phyloP scores from a whole-genome alignment of 1,284 basidiomycete species.

The Dichomitus squalens region DNA sequence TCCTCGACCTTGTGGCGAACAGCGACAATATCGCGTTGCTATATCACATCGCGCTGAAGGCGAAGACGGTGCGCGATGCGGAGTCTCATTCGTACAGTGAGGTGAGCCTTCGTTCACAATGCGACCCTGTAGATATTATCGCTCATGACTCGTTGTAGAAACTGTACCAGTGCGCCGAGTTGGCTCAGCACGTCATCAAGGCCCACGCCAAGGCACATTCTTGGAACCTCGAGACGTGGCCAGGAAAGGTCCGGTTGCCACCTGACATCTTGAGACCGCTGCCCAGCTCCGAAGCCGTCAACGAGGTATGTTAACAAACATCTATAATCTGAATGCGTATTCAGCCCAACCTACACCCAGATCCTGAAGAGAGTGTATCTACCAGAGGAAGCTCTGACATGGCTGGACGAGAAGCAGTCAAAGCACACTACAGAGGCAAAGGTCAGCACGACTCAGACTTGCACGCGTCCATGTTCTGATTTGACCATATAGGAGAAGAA shows the following conservation, averaged over 20 bases:
- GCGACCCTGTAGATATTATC: background rate
- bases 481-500: conserved; percentile 29
- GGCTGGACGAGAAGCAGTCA: conserved; percentile 48
- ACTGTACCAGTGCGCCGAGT: conserved; percentile 87
- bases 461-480: background rate
- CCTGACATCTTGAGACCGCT: conserved; percentile 78
- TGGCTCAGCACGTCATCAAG: conserved; percentile 88
- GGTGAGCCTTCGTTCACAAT: conserved; percentile 41
- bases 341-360: conserved; percentile 34
- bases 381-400: conserved; percentile 56
- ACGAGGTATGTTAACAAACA: conserved; percentile 47
- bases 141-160: conserved; percentile 53
- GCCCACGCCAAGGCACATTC: conserved; percentile 62
- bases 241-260: conserved; percentile 81
- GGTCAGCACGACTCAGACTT: conserved; percentile 6
- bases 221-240: conserved; percentile 83
- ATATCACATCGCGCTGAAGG: conserved; percentile 80
- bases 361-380: conserved; percentile 68
- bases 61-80: conserved; percentile 86
- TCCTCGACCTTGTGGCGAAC: conserved; percentile 75
- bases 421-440: conserved; percentile 28
- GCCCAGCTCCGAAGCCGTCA: conserved; percentile 61
- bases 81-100: conserved; percentile 68
- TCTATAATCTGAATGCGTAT: background rate
- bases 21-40: conserved; percentile 83